Evolutionary conservation across 208 protist genomes (phyloP), one percentile per base, ranked within the genome.

Genomic region (Willaertia magna): DNA sequence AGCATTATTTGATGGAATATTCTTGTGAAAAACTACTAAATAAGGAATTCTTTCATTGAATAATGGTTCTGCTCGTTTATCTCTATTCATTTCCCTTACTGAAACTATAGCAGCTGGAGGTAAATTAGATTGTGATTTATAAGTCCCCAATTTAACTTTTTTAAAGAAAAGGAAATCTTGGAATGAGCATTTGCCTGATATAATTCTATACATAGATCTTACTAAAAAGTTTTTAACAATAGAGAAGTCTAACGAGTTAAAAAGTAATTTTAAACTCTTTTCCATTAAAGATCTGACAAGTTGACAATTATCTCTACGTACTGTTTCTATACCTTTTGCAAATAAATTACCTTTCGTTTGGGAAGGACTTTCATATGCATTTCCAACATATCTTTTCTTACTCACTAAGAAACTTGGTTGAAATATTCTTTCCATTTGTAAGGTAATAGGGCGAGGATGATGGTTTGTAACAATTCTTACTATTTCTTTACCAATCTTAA

Each of bases 391-490:
- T 48, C 93, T 83, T 84, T 97, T 97, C 85, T 96, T 97, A 18
- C 91, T 90, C 0, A 94, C 51, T 2, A 96, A 74, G 14, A 96
- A 86, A 81, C 88, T 93, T 3, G 94, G 94, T 49, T 90, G 87
- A 74, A 94, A 97, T 9, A 97, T 90, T 86, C 96, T 96, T 84
- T 97, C 94, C 78, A 97, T 92, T 79, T 94, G 88, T 47, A 96
- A 87, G 67, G 88, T 88, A 2, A 97, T 87, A 11, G 94, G 90
- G 9, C 12, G 16, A 0, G 90, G 90, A 81, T 90, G 91, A 14
- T 26, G n/a, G 7, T 42, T 9, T 47, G 85, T 76, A 4, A 89
- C 82, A 55, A 88, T 9, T 26, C 85, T 7, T 42, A 30, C 90
- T 47, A 94, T 89, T 67, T 89, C 42, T 26, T 88, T 81, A 26